Evolutionary conservation across 108 stramenopile genomes (phyloP).

Genomic region (Fragilariopsis cylindrus): DNA sequence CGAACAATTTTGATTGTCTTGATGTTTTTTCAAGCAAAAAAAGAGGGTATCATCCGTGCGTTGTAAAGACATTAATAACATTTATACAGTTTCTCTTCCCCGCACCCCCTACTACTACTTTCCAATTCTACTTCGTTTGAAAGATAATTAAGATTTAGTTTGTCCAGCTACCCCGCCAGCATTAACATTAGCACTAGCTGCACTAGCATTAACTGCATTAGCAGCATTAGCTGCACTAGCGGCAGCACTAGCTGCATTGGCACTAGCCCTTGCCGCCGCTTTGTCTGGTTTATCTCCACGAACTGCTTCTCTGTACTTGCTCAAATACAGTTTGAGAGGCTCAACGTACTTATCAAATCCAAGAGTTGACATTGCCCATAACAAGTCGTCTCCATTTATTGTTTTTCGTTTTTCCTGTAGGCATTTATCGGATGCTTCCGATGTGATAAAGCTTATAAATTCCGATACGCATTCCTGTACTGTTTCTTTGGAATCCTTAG

Average conservation of each 20-base stretch:
- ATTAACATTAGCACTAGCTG: too few relatives aligned
- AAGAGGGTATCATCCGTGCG: slow-evolving; percentile 8
- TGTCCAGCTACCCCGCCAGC: too few relatives aligned
- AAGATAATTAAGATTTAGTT: too few relatives aligned
- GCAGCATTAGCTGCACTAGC: too few relatives aligned
- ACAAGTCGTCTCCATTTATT: slow-evolving; percentile 98
- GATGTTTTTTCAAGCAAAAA: background rate
- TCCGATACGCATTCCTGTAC: slow-evolving; percentile 99
- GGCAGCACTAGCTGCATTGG: background rate
- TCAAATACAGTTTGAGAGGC: slow-evolving; percentile 96
- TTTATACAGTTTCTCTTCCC: background rate
- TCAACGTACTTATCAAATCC: slow-evolving; percentile 99
- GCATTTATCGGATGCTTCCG: slow-evolving; percentile 98
- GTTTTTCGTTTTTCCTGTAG: slow-evolving; percentile 99
- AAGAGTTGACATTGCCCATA: slow-evolving; percentile 99
- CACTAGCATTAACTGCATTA: too few relatives aligned
- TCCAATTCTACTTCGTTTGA: too few relatives aligned
- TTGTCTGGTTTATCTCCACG: slow-evolving; percentile 86
- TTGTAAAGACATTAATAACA: background rate
- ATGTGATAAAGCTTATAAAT: slow-evolving; percentile 99
- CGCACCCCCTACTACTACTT: background rate
- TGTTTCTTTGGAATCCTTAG: slow-evolving; percentile 99
- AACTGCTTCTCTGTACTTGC: slow-evolving; percentile 94
- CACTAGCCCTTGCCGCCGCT: slow-evolving; percentile 7
- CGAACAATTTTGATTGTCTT: too few relatives aligned